Evolutionary conservation across 805 yeast genomes (phyloP), one percentile per base, ranked within the genome.

Genomic region (Yarrowia sp.): DNA sequence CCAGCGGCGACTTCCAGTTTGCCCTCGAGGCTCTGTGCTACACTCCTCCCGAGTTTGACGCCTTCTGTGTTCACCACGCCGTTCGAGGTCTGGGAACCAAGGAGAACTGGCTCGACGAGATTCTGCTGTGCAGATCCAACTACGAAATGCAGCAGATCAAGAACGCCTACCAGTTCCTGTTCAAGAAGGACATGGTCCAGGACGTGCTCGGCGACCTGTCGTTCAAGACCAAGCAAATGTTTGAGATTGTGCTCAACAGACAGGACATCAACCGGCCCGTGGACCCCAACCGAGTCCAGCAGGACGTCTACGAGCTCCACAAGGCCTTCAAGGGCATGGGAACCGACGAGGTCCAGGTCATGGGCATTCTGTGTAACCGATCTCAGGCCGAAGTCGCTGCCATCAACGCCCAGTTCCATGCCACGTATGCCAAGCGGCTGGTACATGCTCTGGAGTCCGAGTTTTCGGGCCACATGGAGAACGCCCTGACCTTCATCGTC

Each of bases 391-490:
- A 69, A n/a, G 53, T 71, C 14, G 67, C 69, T 14, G 72, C 69
- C 9, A 65, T 71, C 42, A 64, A 68, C 15, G 47, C 64, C 30
- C 50, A 42, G 40, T 71, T 68, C 58, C 39, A 60, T 33, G 49
- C 52, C 24, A 46, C 63, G n/a, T 60, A 71, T 65, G 60, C 67
- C 61, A 68, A 60, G 46, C 69, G 68, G 14, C 69, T 71, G 13
- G 70, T 69, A 0, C 64, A 55, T 6, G 70, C 61, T 9, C 71
- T 71, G 38, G 68, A 69, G 39, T 50, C 50, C 19, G 69, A 70
- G 56, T 69, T 71, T 30, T 71, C 73, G 7, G 73, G 73, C 9
- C 73, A 71, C 56, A 71, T 71, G 73, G 53, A 70, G 58, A 43
- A 70, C 30, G 73, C 72, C 14, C 63, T 71, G 36, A 64, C 66